Percentiles rank a stretch among this genome's conserved stretches.
Evolutionary conservation across 2,329 filamentous ascomycete species (phyloP).

Genomic region (Phyllosticta citribraziliensis): DNA sequence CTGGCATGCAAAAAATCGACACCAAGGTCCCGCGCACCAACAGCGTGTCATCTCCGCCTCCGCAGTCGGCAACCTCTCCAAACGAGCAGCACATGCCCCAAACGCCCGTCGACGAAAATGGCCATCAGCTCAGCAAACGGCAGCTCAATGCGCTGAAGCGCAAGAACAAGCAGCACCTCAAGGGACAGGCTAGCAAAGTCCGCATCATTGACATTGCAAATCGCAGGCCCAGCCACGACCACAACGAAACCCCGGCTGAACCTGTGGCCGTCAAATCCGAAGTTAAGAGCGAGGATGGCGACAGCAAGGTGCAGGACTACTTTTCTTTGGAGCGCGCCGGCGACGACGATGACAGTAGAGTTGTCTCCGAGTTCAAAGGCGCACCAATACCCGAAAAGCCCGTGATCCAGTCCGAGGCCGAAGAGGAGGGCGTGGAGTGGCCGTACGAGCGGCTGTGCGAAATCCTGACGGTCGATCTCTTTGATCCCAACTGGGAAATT

Average conservation of each 20-base stretch:
- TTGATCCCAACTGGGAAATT: conserved; percentile 89
- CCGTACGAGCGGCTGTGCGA: conserved; percentile 91
- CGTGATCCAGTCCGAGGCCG: conserved; percentile 67
- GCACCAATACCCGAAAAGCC: conserved; percentile 72
- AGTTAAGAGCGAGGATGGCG: conserved; percentile 45
- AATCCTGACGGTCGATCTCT: conserved; percentile 85
- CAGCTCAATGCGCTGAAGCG: conserved; percentile 92
- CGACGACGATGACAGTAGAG: conserved; percentile 79
- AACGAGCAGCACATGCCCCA: conserved; percentile 29
- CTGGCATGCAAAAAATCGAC: conserved; percentile 40
- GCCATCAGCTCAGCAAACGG: conserved; percentile 66
- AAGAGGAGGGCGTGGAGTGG: conserved; percentile 76
- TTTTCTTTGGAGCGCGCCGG: conserved; percentile 78
- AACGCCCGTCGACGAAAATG: conserved; percentile 40
- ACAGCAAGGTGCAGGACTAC: conserved; percentile 58
- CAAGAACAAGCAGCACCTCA: conserved; percentile 82
- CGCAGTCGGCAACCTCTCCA: conserved; percentile 35
- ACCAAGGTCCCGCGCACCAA: conserved; percentile 38
- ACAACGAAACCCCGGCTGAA: conserved; percentile 42
- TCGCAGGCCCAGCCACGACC: conserved; percentile 53
- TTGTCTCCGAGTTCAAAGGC: conserved; percentile 94
- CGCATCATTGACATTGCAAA: conserved; percentile 79
- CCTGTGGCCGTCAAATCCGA: conserved; percentile 51
- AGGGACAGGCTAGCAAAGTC: conserved; percentile 81
- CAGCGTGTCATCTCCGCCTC: conserved; percentile 31